Conservation (phyloP, 2,329 filamentous ascomycete species). For the Huntiella decipiens region DNA sequence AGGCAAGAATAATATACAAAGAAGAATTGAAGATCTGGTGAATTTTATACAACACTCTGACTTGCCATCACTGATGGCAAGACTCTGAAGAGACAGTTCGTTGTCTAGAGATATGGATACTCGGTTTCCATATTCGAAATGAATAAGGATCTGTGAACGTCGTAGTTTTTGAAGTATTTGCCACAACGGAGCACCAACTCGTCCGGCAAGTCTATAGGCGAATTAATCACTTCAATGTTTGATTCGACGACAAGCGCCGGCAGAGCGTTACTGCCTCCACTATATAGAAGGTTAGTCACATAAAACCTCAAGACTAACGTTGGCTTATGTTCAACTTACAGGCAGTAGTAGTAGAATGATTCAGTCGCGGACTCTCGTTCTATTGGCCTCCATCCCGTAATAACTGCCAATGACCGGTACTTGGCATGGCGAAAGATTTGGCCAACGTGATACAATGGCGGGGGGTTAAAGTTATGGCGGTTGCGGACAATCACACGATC, state of each 20-base stretch:
- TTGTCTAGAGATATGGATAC: constrained; percentile 35
- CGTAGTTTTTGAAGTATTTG: constrained; percentile 76
- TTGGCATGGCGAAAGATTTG: constrained; percentile 69
- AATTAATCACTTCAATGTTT: constrained; percentile 48
- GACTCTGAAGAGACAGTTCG: too few relatives aligned
- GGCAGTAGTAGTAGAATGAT: constrained; percentile 53
- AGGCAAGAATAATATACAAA: too few relatives aligned
- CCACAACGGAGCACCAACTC: constrained; percentile 53
- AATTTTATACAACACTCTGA: too few relatives aligned
- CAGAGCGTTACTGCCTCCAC: constrained; percentile 6
- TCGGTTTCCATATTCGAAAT: constrained; percentile 65
- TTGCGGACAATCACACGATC: constrained; percentile 15
- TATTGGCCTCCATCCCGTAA: constrained; percentile 65
- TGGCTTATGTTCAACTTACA: constrained; percentile 39
- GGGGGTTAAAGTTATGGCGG: background rate
- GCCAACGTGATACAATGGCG: constrained; percentile 32
- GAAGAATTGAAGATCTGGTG: too few relatives aligned
- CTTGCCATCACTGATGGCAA: too few relatives aligned
- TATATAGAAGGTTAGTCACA: background rate
- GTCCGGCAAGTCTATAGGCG: constrained; percentile 26
- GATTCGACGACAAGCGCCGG: constrained; percentile 34
- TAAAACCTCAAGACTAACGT: background rate
- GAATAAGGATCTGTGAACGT: constrained; percentile 45
- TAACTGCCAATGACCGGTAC: constrained; percentile 61
- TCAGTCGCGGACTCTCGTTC: background rate